These are phyloP conservation scores for Penicillium subrubescens DNA, from an alignment of 495 filamentous ascomycete species.

Conservation along the genomic window DNA sequence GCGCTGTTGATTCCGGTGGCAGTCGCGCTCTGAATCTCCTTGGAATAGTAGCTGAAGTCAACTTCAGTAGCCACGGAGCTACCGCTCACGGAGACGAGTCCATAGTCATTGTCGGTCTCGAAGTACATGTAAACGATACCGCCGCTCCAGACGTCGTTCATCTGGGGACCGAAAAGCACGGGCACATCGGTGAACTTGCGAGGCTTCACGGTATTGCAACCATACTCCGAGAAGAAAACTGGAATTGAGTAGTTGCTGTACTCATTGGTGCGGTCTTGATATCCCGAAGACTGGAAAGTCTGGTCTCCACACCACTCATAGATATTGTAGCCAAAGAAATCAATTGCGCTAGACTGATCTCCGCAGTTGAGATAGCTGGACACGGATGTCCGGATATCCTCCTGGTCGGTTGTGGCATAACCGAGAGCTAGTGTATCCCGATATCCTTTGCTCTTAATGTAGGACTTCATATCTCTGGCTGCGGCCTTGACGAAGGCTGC, in stretches of 20 bases:
- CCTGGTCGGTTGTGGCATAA: slow-evolving; percentile 93
- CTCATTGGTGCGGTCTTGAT: slow-evolving; percentile 75
- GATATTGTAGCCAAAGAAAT: slow-evolving; percentile 99
- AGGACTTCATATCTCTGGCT: slow-evolving; percentile 91
- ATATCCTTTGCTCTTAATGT: slow-evolving; percentile 81
- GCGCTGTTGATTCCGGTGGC: slow-evolving; percentile 64
- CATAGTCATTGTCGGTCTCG: slow-evolving; percentile 88
- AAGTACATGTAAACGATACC: slow-evolving; percentile 99
- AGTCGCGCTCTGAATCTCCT: slow-evolving; percentile 66
- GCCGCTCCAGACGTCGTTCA: slow-evolving; percentile 87
- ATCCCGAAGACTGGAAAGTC: slow-evolving; percentile 71
- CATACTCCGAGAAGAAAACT: slow-evolving; percentile 98
- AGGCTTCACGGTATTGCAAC: slow-evolving; percentile 78
- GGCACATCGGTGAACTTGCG: slow-evolving; percentile 85
- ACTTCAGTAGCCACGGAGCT: slow-evolving; percentile 58
- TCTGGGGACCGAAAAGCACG: slow-evolving; percentile 78
- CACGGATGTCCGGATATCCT: slow-evolving; percentile 72
- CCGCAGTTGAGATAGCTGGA: slow-evolving; percentile 95
- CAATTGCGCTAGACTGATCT: slow-evolving; percentile 65
- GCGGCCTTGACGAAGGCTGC: slow-evolving; percentile 96
- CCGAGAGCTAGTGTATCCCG: slow-evolving; percentile 74
- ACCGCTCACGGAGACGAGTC: slow-evolving; percentile 69
- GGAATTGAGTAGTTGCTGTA: slow-evolving; percentile 88
- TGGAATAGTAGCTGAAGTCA: slow-evolving; percentile 77
- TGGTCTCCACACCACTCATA: slow-evolving; percentile 97